Percentiles rank a stretch among this genome's conserved stretches.
phyloP scores from a whole-genome alignment of 225 moss, liverwort and hornwort genomes.

The Thuidium tamariscinum region DNA sequence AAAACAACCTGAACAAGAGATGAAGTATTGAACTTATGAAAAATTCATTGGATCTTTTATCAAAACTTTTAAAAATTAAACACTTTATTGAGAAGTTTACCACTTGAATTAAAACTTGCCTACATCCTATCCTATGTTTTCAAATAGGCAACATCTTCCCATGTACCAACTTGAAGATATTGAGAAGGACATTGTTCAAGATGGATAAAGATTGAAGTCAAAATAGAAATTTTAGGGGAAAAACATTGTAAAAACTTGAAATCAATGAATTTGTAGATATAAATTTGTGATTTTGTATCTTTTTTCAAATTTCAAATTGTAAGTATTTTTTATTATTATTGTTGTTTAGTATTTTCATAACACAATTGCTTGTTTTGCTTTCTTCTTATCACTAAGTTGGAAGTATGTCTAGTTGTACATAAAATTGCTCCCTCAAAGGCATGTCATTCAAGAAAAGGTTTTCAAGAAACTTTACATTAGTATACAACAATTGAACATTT shows the following conservation, averaged over 20 bases:
- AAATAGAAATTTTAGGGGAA: neutral
- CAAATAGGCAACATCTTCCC: no score
- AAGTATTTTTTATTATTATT: neutral
- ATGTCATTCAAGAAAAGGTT: neutral
- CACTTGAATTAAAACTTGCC: neutral
- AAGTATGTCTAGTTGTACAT: neutral
- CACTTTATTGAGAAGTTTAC: fast-evolving
- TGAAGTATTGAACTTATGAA: neutral
- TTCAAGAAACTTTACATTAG: neutral
- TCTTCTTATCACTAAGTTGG: neutral
- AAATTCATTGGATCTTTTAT: neutral
- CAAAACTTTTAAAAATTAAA: neutral
- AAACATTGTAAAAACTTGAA: neutral
- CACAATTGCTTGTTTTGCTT: no score
- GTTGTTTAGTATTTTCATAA: neutral
- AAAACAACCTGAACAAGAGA: neutral
- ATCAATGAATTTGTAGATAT: neutral
- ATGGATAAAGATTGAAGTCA: neutral
- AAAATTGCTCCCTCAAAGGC: neutral
- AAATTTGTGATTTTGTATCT: no score
- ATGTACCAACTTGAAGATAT: neutral
- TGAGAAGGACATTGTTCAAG: neutral
- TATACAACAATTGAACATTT: neutral
- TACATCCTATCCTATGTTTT: no score
- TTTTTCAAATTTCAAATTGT: no score